Base-by-base conservation (phyloP, 2,329 filamentous ascomycete genomes). In the Fusarium oligoseptatum region DNA sequence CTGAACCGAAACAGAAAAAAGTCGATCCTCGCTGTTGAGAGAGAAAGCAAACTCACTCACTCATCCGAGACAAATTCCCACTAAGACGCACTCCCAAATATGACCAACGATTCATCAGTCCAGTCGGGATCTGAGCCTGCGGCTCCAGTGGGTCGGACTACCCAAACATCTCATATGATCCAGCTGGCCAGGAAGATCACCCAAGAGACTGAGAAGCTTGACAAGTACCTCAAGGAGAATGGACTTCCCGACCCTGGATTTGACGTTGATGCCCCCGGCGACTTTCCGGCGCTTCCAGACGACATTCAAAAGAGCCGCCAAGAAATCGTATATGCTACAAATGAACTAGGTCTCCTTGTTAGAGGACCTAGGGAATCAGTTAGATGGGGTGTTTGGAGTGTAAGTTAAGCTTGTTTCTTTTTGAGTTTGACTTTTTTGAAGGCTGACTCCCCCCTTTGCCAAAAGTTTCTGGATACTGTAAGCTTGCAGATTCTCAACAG, bases 371-470 rank as follows among this genome's bases (percentile, higher is more conserved):
- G 84, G 39, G 87, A 90, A 74, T 82, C 80, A n/a, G 75, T 90
- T 9, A 82, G 88, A 79, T 90, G 87, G 86, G 83, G 85, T 61
- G 82, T 86, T 63, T 89, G 86, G 88, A 86, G 84, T 76, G 87
- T 88, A 76, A 79, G 86, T 81, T 81, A 32, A 41, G 29, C 15
- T 43, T 55, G 14, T 22, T 12, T 24, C n/a, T 12, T 24, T 39
- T 39, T 10, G 63, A 27, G 27, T 48, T 36, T n/a, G 45, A 20
- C 24, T 17, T 34, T 41, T 17, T 34, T 43, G 15, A 55, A 6
- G 27, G 60, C 73, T 80, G 24, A 79, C 29, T 10, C 3, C 56
- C 15, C 14, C 22, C 17, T 29, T 14, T 24, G 27, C 22, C 15
- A 20, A 72, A 72, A 89, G 87, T 88, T 84, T 71, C 82, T 88